Evolutionary conservation across 371 early-diverging fungal genomes (phyloP).

Genomic region (Mortierella sp.): DNA sequence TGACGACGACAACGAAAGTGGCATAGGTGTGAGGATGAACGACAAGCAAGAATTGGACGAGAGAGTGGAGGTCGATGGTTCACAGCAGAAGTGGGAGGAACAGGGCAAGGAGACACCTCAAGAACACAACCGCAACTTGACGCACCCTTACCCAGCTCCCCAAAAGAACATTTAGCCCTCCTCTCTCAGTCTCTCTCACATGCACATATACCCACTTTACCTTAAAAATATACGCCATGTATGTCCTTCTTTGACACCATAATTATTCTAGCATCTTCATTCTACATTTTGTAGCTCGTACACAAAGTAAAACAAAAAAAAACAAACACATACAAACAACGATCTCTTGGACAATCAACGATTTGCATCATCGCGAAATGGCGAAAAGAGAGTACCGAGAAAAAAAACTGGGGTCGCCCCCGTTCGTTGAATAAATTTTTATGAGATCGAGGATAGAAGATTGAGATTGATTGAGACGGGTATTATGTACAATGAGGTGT

Average conservation of each 20-base stretch:
- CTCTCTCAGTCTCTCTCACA: neutral
- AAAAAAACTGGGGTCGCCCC: neutral
- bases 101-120: neutral
- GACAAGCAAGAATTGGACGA: neutral
- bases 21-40: neutral
- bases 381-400: neutral
- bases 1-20: neutral
- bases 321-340: neutral
- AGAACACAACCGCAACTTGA: neutral
- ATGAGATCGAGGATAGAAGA: neutral
- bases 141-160: neutral
- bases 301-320: neutral
- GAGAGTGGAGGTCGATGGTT: neutral
- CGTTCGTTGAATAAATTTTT: neutral
- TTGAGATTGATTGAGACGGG: neutral
- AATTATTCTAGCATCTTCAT: neutral
- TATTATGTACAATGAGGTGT: conserved; percentile 2
- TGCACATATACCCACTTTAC: neutral
- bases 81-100: neutral
- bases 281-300: no score
- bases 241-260: neutral
- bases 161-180: neutral
- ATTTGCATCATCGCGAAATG: neutral
- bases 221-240: neutral
- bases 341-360: neutral